Base-by-base conservation (phyloP, 2,329 filamentous ascomycete genomes). In the Dactylonectria macrodidyma region DNA sequence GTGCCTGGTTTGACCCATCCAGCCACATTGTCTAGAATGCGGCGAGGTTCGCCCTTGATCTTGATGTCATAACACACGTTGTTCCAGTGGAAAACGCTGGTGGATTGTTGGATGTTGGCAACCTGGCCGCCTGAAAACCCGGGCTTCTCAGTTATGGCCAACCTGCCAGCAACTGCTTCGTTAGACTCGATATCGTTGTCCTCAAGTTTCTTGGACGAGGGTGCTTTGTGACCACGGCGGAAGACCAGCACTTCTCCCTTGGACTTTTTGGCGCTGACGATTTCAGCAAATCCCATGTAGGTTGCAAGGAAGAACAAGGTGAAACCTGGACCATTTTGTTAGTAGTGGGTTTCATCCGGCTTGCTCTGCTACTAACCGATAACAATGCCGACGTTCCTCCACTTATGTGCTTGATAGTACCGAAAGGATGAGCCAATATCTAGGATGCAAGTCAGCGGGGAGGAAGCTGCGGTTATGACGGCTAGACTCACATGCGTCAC, bases 1-100 rank as follows among this genome's bases (percentile, higher is more conserved):
- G 93, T 96, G 52, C 94, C 94, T 1, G 95, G 94, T 79, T 95
- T 95, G 70, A 97, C 93, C 92, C 93, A 97, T 34, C 94, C 94
- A 75, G 95, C 92, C 6, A 97, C 92, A 65, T 95, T 85, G 72
- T 97, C 91, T 46, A 97, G 84, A 74, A 97, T 91, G 22, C 91
- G 89, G 10, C 93, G 87, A 1, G 85, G 82, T 72, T 95, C 89
- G 8, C 85, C 85, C 83, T 95, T 95, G 80, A 96, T 93, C 77
- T 92, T 91, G 79, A 89, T 83, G 57, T 89, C 85, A 71, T 87
- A 97, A 81, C 91, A 93, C 0, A 96, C 90, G 70, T 95, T 86
- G 71, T 90, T 87, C 94, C 93, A 97, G 76, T 93, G 92, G 82
- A 95, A 95, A 61, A 94, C 89, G 47, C 92, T 91, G 3, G 88